Base-by-base conservation (phyloP, 306 rosid species). In the Prunus armeniaca region DNA sequence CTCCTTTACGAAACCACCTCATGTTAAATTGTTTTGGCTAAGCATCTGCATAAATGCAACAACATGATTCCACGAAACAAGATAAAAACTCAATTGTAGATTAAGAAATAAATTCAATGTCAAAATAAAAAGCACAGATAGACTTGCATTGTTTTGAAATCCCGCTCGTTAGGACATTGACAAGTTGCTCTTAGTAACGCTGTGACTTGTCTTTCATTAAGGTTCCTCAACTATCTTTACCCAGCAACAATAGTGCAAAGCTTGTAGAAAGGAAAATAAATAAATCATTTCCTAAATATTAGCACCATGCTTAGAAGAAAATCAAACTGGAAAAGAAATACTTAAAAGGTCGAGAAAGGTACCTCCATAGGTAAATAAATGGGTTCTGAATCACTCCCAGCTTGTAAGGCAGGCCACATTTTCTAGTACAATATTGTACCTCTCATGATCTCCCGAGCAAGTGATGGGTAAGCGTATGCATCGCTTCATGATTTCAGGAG, bases 301-400 rank as follows among this genome's bases (percentile, higher is more conserved):
- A 24, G 25, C 25, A 24, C 25, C 25, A 24, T 24, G 25, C 25
- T 24, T 24, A 24, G 25, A 24, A 24, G 25, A 24, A 24, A 24
- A 24, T 24, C 25, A 24, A 24, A 14, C 58, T 3, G 6, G 22
- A 1, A 54, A 34, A n/a, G 5, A 5, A 54, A 72, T 2, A 4
- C 7, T 1, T 0, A 6, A 20, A 17, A 54, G 14, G 10, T 7
- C 63, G 1, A 43, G 71, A 41, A 49, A 25, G 45, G 56, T 49
- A 93, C 98, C 96, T 93, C 97, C 89, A 93, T 85, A 0, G 98
- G 98, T 63, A 93, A 67, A 78, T 73, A 91, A 12, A 22, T 30
- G 4, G 97, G 97, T 15, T 69, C 89, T 0, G 84, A 8, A 61
- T 90, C 86, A 61, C 73, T 88, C n/a, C 98, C 97, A 45, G 90